phyloP scores from a whole-genome alignment of 306 rosid genomes.

The Crataegus laevigata region DNA sequence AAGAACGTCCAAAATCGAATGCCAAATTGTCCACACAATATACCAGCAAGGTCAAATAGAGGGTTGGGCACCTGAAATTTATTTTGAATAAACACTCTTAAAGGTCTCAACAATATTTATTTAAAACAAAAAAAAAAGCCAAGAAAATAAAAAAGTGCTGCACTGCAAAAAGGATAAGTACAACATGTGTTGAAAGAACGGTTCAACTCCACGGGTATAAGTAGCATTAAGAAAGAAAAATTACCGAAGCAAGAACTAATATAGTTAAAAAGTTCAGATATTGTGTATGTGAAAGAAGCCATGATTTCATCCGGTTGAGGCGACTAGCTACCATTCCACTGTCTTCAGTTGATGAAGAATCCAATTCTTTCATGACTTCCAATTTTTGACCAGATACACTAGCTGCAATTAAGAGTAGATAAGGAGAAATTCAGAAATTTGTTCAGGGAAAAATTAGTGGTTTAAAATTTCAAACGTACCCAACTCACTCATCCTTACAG shows the following conservation, averaged over 20 bases:
- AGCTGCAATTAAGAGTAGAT: constrained; percentile 24
- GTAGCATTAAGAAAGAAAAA: not conserved
- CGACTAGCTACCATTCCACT: constrained; percentile 29
- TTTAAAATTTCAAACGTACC: not conserved
- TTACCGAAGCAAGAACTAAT: constrained; percentile 16
- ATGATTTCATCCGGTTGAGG: constrained; percentile 34
- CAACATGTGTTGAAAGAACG: not conserved
- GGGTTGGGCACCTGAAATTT: constrained; percentile 39
- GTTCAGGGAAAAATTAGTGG: not conserved
- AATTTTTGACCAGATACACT: constrained; percentile 39
- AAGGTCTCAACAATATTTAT: not conserved
- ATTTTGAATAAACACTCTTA: not conserved
- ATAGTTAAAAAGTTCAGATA: constrained; percentile 3
- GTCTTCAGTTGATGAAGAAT: constrained; percentile 31
- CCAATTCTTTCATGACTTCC: constrained; percentile 47
- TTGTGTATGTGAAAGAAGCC: constrained; percentile 18
- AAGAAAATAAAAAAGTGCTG: not conserved
- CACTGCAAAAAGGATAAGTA: not conserved
- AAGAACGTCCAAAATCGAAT: constrained; percentile 58
- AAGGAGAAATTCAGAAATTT: not conserved
- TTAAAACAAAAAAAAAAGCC: not conserved
- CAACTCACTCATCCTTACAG: not conserved
- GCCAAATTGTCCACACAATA: constrained; percentile 61
- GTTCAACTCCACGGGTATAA: not conserved
- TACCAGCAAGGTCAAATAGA: constrained; percentile 75